These are phyloP conservation scores for Suillus luteus DNA, from an alignment of 768 basidiomycete species.

Conservation along the genomic window DNA sequence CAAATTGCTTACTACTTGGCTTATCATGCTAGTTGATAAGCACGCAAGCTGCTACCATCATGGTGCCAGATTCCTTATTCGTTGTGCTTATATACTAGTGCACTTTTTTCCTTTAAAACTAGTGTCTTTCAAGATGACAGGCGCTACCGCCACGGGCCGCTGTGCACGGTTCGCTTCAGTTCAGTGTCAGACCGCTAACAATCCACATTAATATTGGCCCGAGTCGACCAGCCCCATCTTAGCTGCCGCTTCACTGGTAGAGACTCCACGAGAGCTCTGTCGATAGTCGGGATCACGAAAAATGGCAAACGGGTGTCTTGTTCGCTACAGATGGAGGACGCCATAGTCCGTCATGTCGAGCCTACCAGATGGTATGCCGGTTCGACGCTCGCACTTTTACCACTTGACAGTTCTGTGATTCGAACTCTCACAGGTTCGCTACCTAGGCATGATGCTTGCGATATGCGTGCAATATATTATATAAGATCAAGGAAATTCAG, in stretches of 20 bases:
- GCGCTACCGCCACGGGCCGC: no score
- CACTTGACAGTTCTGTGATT: conserved; percentile 7
- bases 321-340: conserved; percentile 9
- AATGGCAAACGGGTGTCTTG: no score
- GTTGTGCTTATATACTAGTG: no score
- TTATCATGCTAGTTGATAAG: background rate
- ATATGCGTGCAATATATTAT: conserved; percentile 2
- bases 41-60: background rate
- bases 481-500: background rate
- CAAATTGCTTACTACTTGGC: background rate
- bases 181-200: background rate
- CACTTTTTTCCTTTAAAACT: no score
- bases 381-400: background rate
- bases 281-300: no score
- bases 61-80: background rate
- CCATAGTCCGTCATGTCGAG: conserved; percentile 15
- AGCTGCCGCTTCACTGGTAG: background rate
- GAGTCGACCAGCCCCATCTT: background rate
- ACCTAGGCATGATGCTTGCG: no score
- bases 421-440: no score
- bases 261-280: background rate
- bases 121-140: no score
- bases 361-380: conserved; percentile 16
- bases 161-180: background rate
- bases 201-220: no score